Percentiles rank a stretch among this genome's conserved stretches.
These are phyloP conservation scores for Suillus weaverae DNA, from an alignment of 768 basidiomycete genomes.

Conservation along the genomic window DNA sequence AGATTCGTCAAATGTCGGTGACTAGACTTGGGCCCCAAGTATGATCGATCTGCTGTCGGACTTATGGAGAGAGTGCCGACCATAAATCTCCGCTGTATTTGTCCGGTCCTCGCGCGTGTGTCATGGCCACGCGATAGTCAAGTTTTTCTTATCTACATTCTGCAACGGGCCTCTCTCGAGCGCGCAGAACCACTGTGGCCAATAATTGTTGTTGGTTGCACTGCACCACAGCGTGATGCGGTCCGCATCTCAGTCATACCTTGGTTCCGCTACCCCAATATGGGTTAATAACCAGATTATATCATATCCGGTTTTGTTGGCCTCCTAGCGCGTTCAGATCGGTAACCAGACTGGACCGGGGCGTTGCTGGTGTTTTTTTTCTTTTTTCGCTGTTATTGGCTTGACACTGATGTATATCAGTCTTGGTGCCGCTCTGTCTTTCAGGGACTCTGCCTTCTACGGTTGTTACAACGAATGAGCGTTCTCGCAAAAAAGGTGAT, in stretches of 20 bases:
- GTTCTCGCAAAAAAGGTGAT: not conserved
- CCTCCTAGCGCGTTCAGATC: not conserved
- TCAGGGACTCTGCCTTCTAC: not conserved
- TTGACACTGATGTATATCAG: not conserved
- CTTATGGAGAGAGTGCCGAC: conserved; percentile 1
- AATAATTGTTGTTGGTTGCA: not conserved
- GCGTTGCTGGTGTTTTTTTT: not conserved
- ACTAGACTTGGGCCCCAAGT: conserved; percentile 5
- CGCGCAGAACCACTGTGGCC: not conserved
- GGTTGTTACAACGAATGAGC: not conserved
- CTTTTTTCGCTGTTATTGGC: not conserved
- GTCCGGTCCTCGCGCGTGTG: not conserved
- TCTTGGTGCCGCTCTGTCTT: not conserved
- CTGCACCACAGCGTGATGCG: not conserved
- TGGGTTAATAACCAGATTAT: not conserved
- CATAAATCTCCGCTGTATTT: conserved; percentile 7
- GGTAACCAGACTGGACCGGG: not conserved
- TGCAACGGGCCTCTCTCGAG: not conserved
- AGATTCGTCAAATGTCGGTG: conserved; percentile 6
- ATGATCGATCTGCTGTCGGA: conserved; percentile 5
- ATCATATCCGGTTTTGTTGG: not conserved
- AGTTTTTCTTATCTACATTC: not conserved
- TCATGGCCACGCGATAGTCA: not conserved
- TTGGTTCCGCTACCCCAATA: not conserved
- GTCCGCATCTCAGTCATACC: not conserved